Conservation (phyloP, 75 land plant genomes). For the Isoetes taiwanensis region DNA sequence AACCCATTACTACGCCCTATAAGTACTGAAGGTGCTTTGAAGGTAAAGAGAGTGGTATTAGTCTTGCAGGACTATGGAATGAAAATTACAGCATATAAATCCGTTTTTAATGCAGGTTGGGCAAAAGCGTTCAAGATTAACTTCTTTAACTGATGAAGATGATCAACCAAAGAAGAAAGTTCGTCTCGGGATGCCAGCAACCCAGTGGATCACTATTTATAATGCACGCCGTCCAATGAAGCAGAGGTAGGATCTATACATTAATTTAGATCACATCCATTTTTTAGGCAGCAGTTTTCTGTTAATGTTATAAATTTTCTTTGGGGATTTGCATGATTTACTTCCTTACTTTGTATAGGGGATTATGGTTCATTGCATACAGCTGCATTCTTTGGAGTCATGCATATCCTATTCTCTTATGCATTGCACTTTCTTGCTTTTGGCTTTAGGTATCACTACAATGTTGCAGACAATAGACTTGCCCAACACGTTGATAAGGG, state of each 20-base stretch:
- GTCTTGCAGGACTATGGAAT: too few relatives aligned
- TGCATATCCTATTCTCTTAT: background rate
- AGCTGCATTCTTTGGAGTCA: background rate
- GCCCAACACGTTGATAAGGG: slow-evolving; percentile 89
- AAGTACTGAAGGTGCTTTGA: slow-evolving; percentile 90
- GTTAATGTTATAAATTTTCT: background rate
- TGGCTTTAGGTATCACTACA: slow-evolving; percentile 69
- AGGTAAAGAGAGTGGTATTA: slow-evolving; percentile 45
- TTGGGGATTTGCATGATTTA: background rate
- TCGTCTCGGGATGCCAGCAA: slow-evolving; percentile 85
- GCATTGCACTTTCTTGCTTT: background rate
- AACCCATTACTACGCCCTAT: slow-evolving; percentile 85
- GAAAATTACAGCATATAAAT: too few relatives aligned
- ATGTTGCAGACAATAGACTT: slow-evolving; percentile 83
- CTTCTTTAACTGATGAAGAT: slow-evolving; percentile 68
- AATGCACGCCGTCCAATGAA: slow-evolving; percentile 88
- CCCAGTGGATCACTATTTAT: slow-evolving; percentile 94
- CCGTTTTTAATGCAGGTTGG: slow-evolving; percentile 56
- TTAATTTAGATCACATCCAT: background rate
- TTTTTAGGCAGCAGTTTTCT: background rate
- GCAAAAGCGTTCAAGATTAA: slow-evolving; percentile 72
- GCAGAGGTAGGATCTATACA: slow-evolving; percentile 66
- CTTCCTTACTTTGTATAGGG: background rate
- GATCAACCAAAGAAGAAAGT: slow-evolving; percentile 83
- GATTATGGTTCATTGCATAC: too few relatives aligned